These are phyloP conservation scores for Hemileccinum impolitum DNA, from an alignment of 768 basidiomycete genomes.

Conservation along the genomic window DNA sequence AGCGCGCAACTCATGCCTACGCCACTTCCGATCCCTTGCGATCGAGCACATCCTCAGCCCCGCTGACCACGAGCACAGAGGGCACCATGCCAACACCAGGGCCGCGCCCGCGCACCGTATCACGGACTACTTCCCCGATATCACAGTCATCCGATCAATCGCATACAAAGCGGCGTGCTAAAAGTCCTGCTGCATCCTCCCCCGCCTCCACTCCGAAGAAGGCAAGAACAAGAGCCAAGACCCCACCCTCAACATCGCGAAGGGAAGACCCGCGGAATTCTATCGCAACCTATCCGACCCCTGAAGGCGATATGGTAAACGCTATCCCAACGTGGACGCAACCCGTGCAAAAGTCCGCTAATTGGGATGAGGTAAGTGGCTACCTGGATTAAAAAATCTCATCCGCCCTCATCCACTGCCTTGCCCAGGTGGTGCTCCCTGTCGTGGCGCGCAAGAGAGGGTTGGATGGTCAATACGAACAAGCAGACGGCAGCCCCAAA, in stretches of 20 bases:
- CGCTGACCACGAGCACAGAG: constrained; percentile 38
- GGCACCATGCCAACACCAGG: constrained; percentile 34
- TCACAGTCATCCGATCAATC: constrained; percentile 28
- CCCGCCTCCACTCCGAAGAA: constrained; percentile 40
- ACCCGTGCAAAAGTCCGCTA: constrained; percentile 61
- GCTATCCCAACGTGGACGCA: constrained; percentile 85
- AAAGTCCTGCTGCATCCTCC: constrained; percentile 44
- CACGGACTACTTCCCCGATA: constrained; percentile 30
- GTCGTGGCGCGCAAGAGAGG: constrained; percentile 84
- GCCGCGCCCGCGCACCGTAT: constrained; percentile 8
- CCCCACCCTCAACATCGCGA: constrained; percentile 29
- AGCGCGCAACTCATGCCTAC: constrained; percentile 39
- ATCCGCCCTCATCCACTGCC: constrained; percentile 7
- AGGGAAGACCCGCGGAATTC: constrained; percentile 50
- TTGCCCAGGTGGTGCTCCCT: constrained; percentile 69
- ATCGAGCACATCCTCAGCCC: constrained; percentile 40
- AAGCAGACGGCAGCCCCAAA: constrained; percentile 64
- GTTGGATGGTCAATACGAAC: constrained; percentile 64
- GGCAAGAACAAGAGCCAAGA: constrained; percentile 35
- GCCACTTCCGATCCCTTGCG: constrained; percentile 45
- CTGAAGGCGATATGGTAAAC: constrained; percentile 54
- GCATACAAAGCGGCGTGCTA: constrained; percentile 43
- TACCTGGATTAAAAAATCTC: not conserved
- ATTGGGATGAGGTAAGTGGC: constrained; percentile 77
- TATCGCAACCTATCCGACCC: constrained; percentile 66